Base-by-base conservation (phyloP, 495 filamentous ascomycete species). In the Letharia lupina region DNA sequence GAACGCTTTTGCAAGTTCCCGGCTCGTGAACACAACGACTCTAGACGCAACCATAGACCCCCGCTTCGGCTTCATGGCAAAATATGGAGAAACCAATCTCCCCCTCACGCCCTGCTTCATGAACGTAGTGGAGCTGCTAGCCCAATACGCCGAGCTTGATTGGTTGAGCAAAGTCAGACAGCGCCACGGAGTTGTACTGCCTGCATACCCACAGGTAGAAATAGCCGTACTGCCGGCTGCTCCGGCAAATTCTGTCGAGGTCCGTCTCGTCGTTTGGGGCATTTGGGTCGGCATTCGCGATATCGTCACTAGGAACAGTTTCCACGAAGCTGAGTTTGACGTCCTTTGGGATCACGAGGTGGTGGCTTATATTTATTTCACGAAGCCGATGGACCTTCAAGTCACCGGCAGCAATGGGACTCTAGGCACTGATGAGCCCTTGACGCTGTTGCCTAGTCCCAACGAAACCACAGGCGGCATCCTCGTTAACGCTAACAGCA, bases 121-220 rank as follows among this genome's bases (percentile, higher is more conserved):
- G 48, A 63, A 63, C 45, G n/a, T 39, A 28, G 45, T 63, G 35
- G 61, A 63, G 61, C 45, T 63, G 23, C 35, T 54, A 20, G 45
- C 23, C 48, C n/a, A 54, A 18, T 63, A 63, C 12, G 61, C 45
- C 8, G 61, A 63, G 48, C 40, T 52, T 42, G 61, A 63, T 23
- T 52, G 35, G 40, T 10, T 52, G 61, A 54, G 61, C 40, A 35
- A 15, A 15, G 45, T 41, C 61, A 23, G 45, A 42, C 2, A 2
- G 6, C 61, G 61, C 13, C 41, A 45, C 11, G 61, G 61, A 0
- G 45, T 52, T 11, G 61, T 63, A 63, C 45, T 63, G 4, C 44
- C 61, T 23, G n/a, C 8, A 2, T 63, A 54, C 28, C 61, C 61
- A 5, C 61, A 63, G 33, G 44, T 63, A 5, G 61, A 63, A n/a